These are phyloP conservation scores for Fusarium sarcochroum DNA, from an alignment of 2,329 filamentous ascomycete species.

Conservation along the genomic window DNA sequence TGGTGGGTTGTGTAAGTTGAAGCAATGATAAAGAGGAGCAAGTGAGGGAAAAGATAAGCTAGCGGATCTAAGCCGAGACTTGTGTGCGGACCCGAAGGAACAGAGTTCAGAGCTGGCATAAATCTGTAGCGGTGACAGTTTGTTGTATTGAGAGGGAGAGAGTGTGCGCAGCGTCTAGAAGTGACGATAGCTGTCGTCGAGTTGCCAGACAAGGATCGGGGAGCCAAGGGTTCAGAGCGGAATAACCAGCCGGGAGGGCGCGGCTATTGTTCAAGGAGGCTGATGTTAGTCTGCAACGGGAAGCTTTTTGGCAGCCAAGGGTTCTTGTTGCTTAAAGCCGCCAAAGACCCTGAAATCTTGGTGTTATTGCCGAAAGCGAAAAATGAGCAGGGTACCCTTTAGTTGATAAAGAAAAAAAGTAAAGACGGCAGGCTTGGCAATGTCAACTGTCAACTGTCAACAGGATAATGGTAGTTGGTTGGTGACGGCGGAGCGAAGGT, in stretches of 20 bases:
- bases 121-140: conserved; percentile 18
- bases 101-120: conserved; percentile 20
- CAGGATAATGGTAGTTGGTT: conserved; percentile 6
- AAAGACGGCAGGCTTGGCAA: conserved; percentile 15
- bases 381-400: conserved; percentile 10
- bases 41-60: conserved; percentile 22
- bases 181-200: conserved; percentile 23
- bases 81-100: conserved; percentile 19
- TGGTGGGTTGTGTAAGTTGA: conserved; percentile 20
- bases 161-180: conserved; percentile 13
- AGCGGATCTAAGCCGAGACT: conserved; percentile 26
- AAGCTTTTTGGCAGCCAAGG: conserved; percentile 25
- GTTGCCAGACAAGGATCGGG: conserved; percentile 23
- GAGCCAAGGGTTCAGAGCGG: conserved; percentile 5
- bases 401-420: neutral
- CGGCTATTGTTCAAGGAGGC: conserved; percentile 9
- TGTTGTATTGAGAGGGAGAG: conserved; percentile 1
- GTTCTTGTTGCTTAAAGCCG: conserved; percentile 11
- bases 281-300: conserved; percentile 23
- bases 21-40: conserved; percentile 4
- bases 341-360: conserved; percentile 27
- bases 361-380: conserved; percentile 9
- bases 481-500: conserved; percentile 31
- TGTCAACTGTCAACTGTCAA: neutral
- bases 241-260: neutral